Base-by-base conservation (phyloP, 2,329 filamentous ascomycete genomes). In the Fusarium zealandicum region DNA sequence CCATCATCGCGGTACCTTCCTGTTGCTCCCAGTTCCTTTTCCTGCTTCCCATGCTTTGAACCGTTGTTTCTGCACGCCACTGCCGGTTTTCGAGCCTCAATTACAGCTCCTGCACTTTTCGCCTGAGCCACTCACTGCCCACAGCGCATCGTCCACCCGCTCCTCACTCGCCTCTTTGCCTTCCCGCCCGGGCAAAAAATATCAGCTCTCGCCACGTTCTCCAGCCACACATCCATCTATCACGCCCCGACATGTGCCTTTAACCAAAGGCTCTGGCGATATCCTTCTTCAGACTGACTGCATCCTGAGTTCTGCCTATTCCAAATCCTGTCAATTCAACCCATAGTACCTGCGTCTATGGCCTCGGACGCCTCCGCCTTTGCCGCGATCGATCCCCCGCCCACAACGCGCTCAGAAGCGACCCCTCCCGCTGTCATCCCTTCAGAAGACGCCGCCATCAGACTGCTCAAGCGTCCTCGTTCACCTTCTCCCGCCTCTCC, bases 351-450 rank as follows among this genome's bases (percentile, higher is more conserved):
- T 65, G 66, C 66, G 64, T 67, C 66, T 75, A 85, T 85, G 82
- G 80, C 80, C 72, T 80, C 81, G 63, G 80, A 81, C 69, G 77
- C 79, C 67, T 79, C 76, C 69, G 74, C 77, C 66, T 76, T 82
- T 71, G 78, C 80, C 72, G 80, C 80, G 72, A 79, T 79, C 65
- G 80, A 82, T 73, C 73, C 77, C 70, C 75, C 79, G 70, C 75
- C 76, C 58, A 67, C 72, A 51, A 64, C 67, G 64, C 70, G 66
- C 61, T 64, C 72, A 52, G 71, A 75, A 38, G 61, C 71, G 43
- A 67, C 72, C 51, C 65, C 72, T 59, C 67, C 73, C 53, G 67
- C 73, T 54, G 69, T 72, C 56, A 72, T 76, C 59, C 68, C 71
- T 63, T 65, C 71, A 47, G 77, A 78, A 67, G 70, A 75, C 50